Conservation (phyloP, 1,284 basidiomycete species). For the Athelia sp. region DNA sequence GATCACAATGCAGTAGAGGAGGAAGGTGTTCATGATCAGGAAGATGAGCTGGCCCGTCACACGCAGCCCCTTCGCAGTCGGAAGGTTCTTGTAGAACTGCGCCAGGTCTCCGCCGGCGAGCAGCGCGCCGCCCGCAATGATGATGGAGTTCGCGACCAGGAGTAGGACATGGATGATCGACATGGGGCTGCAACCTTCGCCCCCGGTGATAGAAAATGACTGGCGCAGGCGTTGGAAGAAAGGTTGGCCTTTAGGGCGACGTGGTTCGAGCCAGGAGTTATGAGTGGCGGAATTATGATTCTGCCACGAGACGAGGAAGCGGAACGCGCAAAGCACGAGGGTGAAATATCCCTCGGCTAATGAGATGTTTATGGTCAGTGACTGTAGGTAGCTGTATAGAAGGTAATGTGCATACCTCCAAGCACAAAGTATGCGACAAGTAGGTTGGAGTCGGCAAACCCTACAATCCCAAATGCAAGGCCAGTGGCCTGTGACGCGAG, state of each 20-base stretch:
- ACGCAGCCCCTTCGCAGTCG: constrained; percentile 19
- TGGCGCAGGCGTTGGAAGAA: constrained; percentile 11
- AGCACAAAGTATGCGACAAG: no score
- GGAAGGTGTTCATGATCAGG: constrained; percentile 18
- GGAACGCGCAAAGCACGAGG: no score
- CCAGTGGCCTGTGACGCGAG: no score
- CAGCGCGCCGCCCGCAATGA: constrained; percentile 23
- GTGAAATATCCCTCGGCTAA: no score
- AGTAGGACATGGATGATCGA: constrained; percentile 22
- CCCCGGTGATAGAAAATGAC: no score
- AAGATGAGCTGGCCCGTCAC: constrained; percentile 25
- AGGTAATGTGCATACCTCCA: no score
- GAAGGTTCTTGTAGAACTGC: constrained; percentile 13
- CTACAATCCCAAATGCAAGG: no score
- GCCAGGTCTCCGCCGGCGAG: constrained; percentile 19
- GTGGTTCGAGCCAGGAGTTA: constrained; percentile 28
- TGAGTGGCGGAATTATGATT: constrained; percentile 23
- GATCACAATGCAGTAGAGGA: constrained; percentile 19
- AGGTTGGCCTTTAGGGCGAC: constrained; percentile 9
- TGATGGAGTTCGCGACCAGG: constrained; percentile 23
- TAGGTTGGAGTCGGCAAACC: no score
- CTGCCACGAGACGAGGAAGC: no score
- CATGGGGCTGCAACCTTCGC: constrained; percentile 20
- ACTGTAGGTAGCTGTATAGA: no score
- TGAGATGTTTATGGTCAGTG: no score